Percentiles rank a stretch among this genome's conserved stretches.
phyloP scores from a whole-genome alignment of 208 protist species.

The Trichomonas tenax region DNA sequence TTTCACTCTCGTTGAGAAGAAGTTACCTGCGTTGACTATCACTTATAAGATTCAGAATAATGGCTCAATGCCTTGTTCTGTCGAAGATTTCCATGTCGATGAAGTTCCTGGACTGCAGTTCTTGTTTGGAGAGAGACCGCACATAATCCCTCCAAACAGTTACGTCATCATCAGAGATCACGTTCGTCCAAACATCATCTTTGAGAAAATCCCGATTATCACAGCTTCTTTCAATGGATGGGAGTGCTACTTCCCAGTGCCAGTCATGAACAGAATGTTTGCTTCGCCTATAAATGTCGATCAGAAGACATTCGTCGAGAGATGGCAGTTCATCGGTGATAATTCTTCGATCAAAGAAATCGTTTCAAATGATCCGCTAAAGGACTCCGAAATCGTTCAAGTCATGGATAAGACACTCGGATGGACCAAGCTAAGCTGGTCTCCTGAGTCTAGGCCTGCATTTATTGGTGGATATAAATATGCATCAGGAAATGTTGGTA shows the following conservation, averaged over 20 bases:
- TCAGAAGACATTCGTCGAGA: neutral
- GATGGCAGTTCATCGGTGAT: neutral
- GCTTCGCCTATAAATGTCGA: neutral
- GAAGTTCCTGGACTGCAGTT: neutral
- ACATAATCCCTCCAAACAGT: neutral
- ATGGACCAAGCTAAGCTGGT: neutral
- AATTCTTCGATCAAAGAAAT: neutral
- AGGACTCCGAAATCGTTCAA: neutral
- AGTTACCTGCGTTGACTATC: neutral
- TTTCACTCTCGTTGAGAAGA: neutral
- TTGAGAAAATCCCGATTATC: neutral
- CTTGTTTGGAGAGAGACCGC: neutral
- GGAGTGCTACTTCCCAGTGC: neutral
- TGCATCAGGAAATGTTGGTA: neutral
- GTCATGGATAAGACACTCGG: neutral
- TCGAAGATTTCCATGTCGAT: neutral
- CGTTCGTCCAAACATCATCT: neutral
- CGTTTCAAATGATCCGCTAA: neutral
- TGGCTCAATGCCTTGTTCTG: neutral
- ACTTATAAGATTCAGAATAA: neutral
- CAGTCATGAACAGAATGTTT: neutral
- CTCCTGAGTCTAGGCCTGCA: neutral
- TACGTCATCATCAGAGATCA: neutral
- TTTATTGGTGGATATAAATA: neutral
- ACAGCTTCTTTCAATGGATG: neutral